phyloP scores from a whole-genome alignment of 352 stramenopile species.

The Phytopythium vexans region DNA sequence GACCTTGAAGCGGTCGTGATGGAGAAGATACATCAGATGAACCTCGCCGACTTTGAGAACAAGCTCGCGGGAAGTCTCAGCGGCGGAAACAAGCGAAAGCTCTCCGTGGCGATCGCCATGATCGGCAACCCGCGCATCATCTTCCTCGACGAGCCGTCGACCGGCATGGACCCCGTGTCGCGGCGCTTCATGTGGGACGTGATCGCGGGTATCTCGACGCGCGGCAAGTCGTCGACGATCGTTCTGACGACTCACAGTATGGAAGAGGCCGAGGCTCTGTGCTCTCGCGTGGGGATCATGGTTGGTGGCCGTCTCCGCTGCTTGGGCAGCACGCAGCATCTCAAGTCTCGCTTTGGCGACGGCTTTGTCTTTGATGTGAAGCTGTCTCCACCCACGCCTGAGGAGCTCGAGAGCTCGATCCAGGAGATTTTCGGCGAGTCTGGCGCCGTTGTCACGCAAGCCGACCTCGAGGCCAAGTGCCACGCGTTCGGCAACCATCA shows the following conservation, averaged over 20 bases:
- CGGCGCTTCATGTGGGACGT: conserved; percentile 93
- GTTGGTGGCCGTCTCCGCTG: conserved; percentile 54
- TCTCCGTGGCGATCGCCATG: no score
- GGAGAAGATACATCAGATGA: conserved; percentile 87
- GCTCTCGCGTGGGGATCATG: conserved; percentile 91
- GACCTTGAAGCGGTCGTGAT: conserved; percentile 92
- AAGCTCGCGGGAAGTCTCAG: conserved; percentile 87
- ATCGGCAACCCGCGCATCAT: no score
- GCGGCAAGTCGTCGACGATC: conserved; percentile 60
- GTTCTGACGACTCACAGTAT: conserved; percentile 93
- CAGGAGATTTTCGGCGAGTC: conserved; percentile 20
- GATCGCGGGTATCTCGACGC: conserved; percentile 65
- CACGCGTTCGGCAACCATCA: conserved; percentile 34
- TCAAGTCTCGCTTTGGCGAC: conserved; percentile 93
- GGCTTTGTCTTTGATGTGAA: conserved; percentile 87
- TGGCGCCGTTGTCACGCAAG: conserved; percentile 12
- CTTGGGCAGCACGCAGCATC: conserved; percentile 83
- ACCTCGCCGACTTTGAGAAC: conserved; percentile 90
- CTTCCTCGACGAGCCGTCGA: no score
- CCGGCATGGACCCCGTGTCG: no score
- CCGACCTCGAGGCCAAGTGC: conserved; percentile 28
- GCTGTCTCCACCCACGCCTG: conserved; percentile 15
- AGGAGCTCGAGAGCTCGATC: conserved; percentile 20
- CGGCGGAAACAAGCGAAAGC: no score
- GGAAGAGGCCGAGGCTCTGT: conserved; percentile 90